phyloP scores from a whole-genome alignment of 2,329 filamentous ascomycete species.

The Colletotrichum magnum region DNA sequence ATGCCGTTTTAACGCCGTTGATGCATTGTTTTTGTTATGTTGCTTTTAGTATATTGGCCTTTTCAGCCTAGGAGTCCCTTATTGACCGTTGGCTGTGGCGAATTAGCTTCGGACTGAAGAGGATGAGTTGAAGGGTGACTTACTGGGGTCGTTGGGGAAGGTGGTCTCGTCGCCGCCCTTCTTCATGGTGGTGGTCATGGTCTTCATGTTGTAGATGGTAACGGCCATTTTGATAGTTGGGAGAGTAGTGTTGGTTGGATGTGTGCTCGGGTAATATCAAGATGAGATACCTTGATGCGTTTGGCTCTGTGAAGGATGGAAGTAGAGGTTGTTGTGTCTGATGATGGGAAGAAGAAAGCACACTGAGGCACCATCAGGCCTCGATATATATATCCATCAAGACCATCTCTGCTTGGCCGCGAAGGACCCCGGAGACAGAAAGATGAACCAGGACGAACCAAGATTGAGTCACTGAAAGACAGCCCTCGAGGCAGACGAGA shows the following conservation, averaged over 20 bases:
- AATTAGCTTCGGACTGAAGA: background rate
- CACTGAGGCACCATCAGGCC: background rate
- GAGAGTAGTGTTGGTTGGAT: background rate
- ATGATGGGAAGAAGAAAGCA: background rate
- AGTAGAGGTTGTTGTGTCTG: background rate
- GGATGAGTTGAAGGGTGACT: background rate
- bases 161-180: background rate
- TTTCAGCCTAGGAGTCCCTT: background rate
- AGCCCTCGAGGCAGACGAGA: constrained; percentile 18
- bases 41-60: background rate
- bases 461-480: constrained; percentile 14
- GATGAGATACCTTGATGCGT: background rate
- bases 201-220: background rate
- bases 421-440: background rate
- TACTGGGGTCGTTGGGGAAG: constrained; percentile 26
- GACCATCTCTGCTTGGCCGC: background rate
- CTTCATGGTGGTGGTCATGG: constrained; percentile 4
- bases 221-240: background rate
- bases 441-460: background rate
- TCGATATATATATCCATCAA: background rate
- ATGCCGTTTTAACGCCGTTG: constrained; percentile 20
- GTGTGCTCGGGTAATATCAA: background rate
- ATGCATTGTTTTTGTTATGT: background rate
- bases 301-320: background rate
- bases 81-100: constrained; percentile 7